phyloP scores from a whole-genome alignment of 371 early-diverging fungal species.

The Mortierella sp. region DNA sequence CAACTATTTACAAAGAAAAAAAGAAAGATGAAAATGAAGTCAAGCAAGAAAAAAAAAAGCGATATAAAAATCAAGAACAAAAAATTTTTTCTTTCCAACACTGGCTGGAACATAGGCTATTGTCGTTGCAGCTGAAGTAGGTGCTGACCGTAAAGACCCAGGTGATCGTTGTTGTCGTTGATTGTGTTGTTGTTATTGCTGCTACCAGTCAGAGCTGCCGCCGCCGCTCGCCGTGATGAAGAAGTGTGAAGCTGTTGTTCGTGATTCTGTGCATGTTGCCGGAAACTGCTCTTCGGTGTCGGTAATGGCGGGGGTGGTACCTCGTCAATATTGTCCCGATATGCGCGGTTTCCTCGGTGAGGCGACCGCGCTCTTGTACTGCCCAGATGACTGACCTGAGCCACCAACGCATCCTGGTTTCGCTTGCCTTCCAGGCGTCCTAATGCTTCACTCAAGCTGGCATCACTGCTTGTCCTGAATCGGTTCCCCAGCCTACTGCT shows the following conservation, averaged over 20 bases:
- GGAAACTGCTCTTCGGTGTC: constrained; percentile 31
- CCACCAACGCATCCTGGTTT: constrained; percentile 33
- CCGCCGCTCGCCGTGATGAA: too few relatives aligned
- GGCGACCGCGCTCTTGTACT: constrained; percentile 50
- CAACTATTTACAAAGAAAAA: background rate
- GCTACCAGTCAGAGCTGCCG: background rate
- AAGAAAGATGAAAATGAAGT: background rate
- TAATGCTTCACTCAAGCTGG: constrained; percentile 41
- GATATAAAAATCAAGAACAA: background rate
- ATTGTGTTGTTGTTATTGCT: constrained; percentile 2
- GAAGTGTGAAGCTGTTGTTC: too few relatives aligned
- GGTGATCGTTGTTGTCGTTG: constrained; percentile 4
- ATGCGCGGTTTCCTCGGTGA: constrained; percentile 55
- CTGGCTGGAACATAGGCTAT: background rate
- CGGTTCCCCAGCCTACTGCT: constrained; percentile 24
- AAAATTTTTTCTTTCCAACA: background rate
- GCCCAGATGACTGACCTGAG: constrained; percentile 49
- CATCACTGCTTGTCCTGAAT: constrained; percentile 50
- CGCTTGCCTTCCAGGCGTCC: constrained; percentile 48
- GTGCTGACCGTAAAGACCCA: constrained; percentile 34
- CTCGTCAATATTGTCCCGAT: constrained; percentile 55
- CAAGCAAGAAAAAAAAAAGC: background rate
- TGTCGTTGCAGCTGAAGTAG: constrained; percentile 17
- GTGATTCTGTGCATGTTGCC: constrained; percentile 15
- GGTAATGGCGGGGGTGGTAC: constrained; percentile 42